Percentiles rank a stretch among this genome's conserved stretches.
phyloP scores from a whole-genome alignment of 257 asterid species.

The Penstemon davidsonii region DNA sequence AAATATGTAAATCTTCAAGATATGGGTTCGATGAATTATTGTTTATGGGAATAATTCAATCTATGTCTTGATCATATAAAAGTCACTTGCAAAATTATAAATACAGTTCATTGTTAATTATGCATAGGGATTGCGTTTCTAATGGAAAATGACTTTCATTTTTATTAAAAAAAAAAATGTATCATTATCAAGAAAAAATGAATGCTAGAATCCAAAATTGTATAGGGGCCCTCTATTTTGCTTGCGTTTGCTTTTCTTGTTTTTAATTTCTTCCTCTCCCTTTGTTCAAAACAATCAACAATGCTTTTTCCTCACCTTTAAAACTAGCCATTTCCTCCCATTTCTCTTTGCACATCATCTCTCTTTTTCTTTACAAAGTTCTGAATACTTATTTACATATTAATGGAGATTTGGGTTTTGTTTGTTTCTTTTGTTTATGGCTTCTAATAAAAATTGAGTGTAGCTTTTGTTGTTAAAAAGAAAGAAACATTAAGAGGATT shows the following conservation, averaged over 20 bases:
- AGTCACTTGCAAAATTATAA: constrained; percentile 19
- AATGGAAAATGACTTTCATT: constrained; percentile 29
- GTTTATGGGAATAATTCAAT: constrained; percentile 21
- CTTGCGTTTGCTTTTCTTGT: constrained; percentile 36
- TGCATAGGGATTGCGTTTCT: constrained; percentile 38
- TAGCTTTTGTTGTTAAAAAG: constrained; percentile 9
- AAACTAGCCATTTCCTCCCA: not conserved
- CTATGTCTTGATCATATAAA: constrained; percentile 13
- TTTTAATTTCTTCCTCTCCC: constrained; percentile 17
- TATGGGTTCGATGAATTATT: not conserved
- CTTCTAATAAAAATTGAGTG: not conserved
- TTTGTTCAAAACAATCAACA: constrained; percentile 27
- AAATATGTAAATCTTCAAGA: not conserved
- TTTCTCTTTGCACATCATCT: not conserved
- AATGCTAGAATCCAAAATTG: constrained; percentile 40
- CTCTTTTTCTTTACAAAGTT: constrained; percentile 8
- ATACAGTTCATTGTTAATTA: not conserved
- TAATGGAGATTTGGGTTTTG: constrained; percentile 28
- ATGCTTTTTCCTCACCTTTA: constrained; percentile 23
- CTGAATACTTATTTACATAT: constrained; percentile 14
- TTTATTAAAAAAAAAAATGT: not conserved
- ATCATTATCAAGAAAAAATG: constrained; percentile 21
- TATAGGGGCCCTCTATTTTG: constrained; percentile 36
- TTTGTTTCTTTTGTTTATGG: constrained; percentile 12
- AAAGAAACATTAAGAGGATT: constrained; percentile 5